These are phyloP conservation scores for Ambrosiella cleistominuta DNA, from an alignment of 2,329 filamentous ascomycete species.

Conservation along the genomic window DNA sequence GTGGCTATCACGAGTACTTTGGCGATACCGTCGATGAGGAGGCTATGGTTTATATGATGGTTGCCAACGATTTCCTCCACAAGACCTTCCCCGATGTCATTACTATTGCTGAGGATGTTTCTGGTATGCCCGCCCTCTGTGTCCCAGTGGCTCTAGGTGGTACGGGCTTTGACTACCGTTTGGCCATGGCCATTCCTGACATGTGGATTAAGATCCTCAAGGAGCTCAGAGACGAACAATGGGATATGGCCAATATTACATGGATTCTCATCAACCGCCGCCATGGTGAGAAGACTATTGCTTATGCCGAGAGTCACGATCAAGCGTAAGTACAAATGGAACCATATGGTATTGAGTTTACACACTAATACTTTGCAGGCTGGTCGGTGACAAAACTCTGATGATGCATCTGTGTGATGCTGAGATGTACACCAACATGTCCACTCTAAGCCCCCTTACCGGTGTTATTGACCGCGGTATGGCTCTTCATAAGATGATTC, in stretches of 20 bases:
- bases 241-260: slow-evolving; percentile 73
- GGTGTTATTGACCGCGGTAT: slow-evolving; percentile 80
- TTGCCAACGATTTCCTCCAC: slow-evolving; percentile 93
- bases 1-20: slow-evolving; percentile 97
- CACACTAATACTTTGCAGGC: slow-evolving; percentile 28
- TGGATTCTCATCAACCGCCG: slow-evolving; percentile 83
- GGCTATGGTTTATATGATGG: slow-evolving; percentile 82
- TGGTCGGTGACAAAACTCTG: slow-evolving; percentile 90
- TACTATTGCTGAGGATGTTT: slow-evolving; percentile 92
- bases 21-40: slow-evolving; percentile 79
- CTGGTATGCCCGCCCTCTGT: slow-evolving; percentile 95
- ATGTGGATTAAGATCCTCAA: slow-evolving; percentile 99
- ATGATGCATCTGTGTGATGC: slow-evolving; percentile 98
- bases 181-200: slow-evolving; percentile 95
- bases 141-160: slow-evolving; percentile 71
- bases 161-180: slow-evolving; percentile 89
- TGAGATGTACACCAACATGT: slow-evolving; percentile 98
- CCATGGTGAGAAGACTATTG: slow-evolving; percentile 95
- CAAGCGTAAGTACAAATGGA: slow-evolving; percentile 55
- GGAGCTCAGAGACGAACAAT: slow-evolving; percentile 76
- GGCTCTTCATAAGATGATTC: slow-evolving; percentile 92
- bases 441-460: slow-evolving; percentile 63
- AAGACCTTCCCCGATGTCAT: slow-evolving; percentile 73
- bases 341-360: slow-evolving; percentile 14
- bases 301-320: slow-evolving; percentile 92